These are phyloP conservation scores for Sarcomyxa edulis DNA, from an alignment of 768 basidiomycete species.

Conservation along the genomic window DNA sequence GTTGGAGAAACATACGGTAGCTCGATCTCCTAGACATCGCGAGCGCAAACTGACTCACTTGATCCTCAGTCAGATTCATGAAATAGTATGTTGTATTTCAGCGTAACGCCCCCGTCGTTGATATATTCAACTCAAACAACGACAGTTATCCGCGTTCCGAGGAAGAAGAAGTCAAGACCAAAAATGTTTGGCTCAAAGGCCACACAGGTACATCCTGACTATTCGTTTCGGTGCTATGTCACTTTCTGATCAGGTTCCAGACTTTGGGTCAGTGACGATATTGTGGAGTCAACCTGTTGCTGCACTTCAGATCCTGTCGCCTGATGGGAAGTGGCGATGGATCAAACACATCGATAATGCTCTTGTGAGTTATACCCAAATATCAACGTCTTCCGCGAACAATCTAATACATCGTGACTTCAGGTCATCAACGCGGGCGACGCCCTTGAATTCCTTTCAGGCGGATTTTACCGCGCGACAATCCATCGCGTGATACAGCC, in stretches of 20 bases:
- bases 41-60: conserved; percentile 3
- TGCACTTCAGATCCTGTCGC: conserved; percentile 49
- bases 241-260: conserved; percentile 15
- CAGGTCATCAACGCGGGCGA: conserved; percentile 61
- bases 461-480: conserved; percentile 54
- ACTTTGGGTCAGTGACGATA: conserved; percentile 51
- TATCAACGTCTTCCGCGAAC: neutral
- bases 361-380: conserved; percentile 28
- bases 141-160: conserved; percentile 42
- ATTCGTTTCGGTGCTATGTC: no score
- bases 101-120: neutral
- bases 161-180: conserved; percentile 45
- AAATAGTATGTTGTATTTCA: conserved; percentile 42
- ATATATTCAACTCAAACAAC: neutral
- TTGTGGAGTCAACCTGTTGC: conserved; percentile 59
- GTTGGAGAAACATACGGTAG: conserved; percentile 39
- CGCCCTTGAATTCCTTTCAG: conserved; percentile 53
- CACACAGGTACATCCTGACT: conserved; percentile 37
- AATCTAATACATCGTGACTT: neutral
- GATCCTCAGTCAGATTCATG: conserved; percentile 55
- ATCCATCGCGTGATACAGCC: conserved; percentile 60
- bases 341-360: conserved; percentile 54
- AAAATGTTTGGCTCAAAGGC: conserved; percentile 58
- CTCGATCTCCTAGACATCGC: no score
- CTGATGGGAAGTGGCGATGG: conserved; percentile 51